Conservation (phyloP, 495 filamentous ascomycete genomes). For the Durotheca rogersii region DNA sequence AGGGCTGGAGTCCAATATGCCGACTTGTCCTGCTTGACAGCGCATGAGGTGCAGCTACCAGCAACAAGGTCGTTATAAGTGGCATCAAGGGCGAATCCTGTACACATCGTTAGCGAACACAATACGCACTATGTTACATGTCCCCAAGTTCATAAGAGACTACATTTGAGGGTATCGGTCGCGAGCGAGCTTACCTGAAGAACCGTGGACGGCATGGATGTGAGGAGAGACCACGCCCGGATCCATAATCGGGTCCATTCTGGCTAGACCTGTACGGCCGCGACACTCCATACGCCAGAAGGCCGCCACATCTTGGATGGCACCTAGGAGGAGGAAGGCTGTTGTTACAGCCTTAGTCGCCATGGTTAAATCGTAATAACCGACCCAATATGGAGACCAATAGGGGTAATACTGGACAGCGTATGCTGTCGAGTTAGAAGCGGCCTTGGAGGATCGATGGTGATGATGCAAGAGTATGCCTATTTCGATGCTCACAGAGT, state of each 20-base stretch:
- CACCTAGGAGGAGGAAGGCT: slow-evolving; percentile 35
- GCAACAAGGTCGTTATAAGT: slow-evolving; percentile 51
- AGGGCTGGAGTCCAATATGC: slow-evolving; percentile 68
- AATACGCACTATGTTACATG: no score
- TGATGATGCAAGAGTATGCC: no score
- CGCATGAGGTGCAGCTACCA: slow-evolving; percentile 64
- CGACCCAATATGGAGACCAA: no score
- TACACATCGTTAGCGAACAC: no score
- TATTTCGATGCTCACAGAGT: no score
- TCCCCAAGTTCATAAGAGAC: no score
- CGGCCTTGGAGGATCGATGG: no score
- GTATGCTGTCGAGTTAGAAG: no score
- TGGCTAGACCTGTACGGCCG: slow-evolving; percentile 62
- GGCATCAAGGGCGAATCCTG: slow-evolving; percentile 52
- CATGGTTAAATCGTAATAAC: slow-evolving; percentile 35
- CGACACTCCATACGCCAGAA: slow-evolving; percentile 91
- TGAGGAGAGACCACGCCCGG: slow-evolving; percentile 62
- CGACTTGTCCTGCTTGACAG: slow-evolving; percentile 63
- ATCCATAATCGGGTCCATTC: slow-evolving; percentile 70
- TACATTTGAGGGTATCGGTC: neutral
- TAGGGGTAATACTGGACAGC: no score
- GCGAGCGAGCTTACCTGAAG: slow-evolving; percentile 46
- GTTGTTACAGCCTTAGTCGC: slow-evolving; percentile 28
- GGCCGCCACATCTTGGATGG: slow-evolving; percentile 50
- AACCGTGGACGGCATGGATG: slow-evolving; percentile 74